These are phyloP conservation scores for Dissophora ornata DNA, from an alignment of 192 early-diverging fungal species.

Conservation along the genomic window DNA sequence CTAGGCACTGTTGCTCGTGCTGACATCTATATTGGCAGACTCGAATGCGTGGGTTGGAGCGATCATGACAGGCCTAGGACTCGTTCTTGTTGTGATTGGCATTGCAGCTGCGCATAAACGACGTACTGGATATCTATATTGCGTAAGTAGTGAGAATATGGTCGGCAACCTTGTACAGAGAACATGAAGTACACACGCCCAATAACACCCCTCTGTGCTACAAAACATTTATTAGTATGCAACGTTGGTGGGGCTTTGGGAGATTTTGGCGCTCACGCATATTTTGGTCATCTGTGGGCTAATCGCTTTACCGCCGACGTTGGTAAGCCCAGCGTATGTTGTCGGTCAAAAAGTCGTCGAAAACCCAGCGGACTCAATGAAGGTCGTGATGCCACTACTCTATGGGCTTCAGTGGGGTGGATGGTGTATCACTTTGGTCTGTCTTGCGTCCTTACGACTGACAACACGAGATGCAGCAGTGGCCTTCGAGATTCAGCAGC, in stretches of 20 bases:
- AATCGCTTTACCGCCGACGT: background rate
- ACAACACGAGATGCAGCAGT: background rate
- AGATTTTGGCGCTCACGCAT: conserved; percentile 34
- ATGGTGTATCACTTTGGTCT: conserved; percentile 21
- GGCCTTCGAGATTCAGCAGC: conserved; percentile 20
- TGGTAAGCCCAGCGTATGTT: background rate
- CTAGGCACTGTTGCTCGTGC: conserved; percentile 18
- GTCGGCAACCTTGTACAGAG: too few relatives aligned
- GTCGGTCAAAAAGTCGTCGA: conserved; percentile 17
- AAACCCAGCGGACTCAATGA: conserved; percentile 10
- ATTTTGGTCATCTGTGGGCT: conserved; percentile 32
- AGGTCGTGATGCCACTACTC: conserved; percentile 11
- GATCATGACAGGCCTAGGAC: conserved; percentile 9
- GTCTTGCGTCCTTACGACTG: conserved; percentile 11
- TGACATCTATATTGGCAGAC: conserved; percentile 40
- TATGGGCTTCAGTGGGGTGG: conserved; percentile 14
- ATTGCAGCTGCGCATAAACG: conserved; percentile 27
- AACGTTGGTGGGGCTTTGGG: conserved; percentile 33
- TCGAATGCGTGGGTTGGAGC: conserved; percentile 33
- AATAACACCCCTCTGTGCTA: background rate
- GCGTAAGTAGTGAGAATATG: conserved; percentile 12
- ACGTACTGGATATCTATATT: conserved; percentile 28
- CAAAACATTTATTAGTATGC: conserved; percentile 27
- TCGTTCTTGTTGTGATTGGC: conserved; percentile 20
- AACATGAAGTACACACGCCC: too few relatives aligned